Conservation (phyloP, 768 basidiomycete genomes). For the Hygrophoropsis aurantiaca region DNA sequence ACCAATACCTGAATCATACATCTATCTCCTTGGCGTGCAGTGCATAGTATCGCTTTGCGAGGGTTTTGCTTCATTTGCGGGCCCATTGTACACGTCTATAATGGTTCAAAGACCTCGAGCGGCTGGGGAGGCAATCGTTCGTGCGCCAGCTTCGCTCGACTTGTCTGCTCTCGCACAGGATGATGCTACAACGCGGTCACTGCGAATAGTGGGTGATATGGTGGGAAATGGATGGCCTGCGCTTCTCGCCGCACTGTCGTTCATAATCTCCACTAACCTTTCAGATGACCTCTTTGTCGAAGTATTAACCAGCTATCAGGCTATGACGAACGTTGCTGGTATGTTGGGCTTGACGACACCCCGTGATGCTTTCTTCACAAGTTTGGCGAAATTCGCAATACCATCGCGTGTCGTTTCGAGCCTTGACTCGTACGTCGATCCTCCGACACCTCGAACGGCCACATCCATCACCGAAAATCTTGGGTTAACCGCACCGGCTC, state of each 20-base stretch:
- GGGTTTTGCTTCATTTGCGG: slow-evolving; percentile 74
- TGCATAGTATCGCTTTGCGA: slow-evolving; percentile 85
- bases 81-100: slow-evolving; percentile 72
- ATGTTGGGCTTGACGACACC: slow-evolving; percentile 86
- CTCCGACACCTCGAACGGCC: slow-evolving; percentile 60
- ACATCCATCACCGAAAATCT: slow-evolving; percentile 64
- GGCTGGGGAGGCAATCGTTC: slow-evolving; percentile 63
- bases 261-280: slow-evolving; percentile 86
- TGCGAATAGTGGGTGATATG: slow-evolving; percentile 71
- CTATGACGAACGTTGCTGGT: slow-evolving; percentile 85
- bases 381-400: slow-evolving; percentile 89
- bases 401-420: slow-evolving; percentile 86
- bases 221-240: slow-evolving; percentile 91
- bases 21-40: slow-evolving; percentile 89
- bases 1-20: slow-evolving; percentile 88
- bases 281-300: slow-evolving; percentile 92
- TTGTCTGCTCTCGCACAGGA: slow-evolving; percentile 53
- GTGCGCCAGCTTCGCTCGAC: slow-evolving; percentile 75
- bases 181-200: slow-evolving; percentile 52
- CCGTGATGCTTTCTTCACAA: slow-evolving; percentile 89
- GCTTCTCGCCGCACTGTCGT: slow-evolving; percentile 85
- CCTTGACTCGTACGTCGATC: slow-evolving; percentile 60
- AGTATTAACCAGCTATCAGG: slow-evolving; percentile 77
- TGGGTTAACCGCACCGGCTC: slow-evolving; percentile 50
- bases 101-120: slow-evolving; percentile 63